Conservation (phyloP, 495 filamentous ascomycete species). For the Hyphodiscus hymeniophilus region DNA sequence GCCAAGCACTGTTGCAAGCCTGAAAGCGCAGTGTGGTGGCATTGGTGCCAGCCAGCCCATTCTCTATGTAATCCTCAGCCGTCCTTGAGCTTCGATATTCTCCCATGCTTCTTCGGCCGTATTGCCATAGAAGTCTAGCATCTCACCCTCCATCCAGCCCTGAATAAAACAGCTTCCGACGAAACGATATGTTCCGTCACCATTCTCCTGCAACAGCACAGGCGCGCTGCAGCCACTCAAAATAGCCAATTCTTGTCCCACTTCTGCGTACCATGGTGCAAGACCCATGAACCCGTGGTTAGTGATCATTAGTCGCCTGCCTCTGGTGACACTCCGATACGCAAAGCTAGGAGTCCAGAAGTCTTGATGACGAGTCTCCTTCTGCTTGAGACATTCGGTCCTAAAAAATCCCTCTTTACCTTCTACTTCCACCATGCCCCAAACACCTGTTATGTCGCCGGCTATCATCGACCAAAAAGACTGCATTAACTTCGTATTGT, state of each 20-base stretch:
- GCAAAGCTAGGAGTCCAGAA: no score
- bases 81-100: not conserved
- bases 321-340: no score
- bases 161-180: slow-evolving; percentile 1
- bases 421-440: no score
- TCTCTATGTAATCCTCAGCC: not conserved
- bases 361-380: no score
- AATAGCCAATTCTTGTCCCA: not conserved
- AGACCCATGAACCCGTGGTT: no score
- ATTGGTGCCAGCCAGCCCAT: no score
- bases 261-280: not conserved
- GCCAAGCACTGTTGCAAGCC: no score
- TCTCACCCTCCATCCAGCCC: slow-evolving; percentile 6
- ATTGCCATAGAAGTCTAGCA: not conserved
- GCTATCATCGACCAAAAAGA: slow-evolving; percentile 5
- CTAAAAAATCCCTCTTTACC: no score
- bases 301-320: no score
- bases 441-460: no score
- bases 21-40: no score
- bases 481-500: not conserved
- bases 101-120: slow-evolving; percentile 3
- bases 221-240: slow-evolving; percentile 1
- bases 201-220: not conserved
- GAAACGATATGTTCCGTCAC: not conserved
- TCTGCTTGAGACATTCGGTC: no score